Evolutionary conservation across 1,139 yeast genomes (phyloP), one percentile per base, ranked within the genome.

Genomic region (Hanseniaspora gamundiae): DNA sequence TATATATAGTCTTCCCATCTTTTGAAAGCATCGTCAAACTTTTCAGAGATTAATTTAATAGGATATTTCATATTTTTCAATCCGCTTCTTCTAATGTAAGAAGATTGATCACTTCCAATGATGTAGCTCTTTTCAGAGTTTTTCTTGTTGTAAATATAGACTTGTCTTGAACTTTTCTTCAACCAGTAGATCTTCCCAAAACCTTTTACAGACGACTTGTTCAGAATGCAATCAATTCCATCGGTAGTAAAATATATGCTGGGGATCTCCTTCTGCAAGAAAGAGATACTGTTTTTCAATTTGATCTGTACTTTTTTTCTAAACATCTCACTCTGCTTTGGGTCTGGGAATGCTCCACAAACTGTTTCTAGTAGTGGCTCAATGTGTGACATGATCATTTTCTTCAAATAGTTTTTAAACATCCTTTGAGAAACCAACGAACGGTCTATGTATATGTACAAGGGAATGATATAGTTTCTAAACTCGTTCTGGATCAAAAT

Each of bases 111-210:
- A 20, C 47, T 19, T 21, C 46, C 50, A 14, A 49, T 49, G 27
- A 51, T 47, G 35, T 52, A 53, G 29, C 56, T 57, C 39, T 45
- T 52, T n/a, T 51, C 48, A 4, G 47, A 43, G 31, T 52, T 55
- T 41, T 48, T 33, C 36, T 19, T 55, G 17, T 57, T 57, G 49
- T 53, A 48, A 39, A 59, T 49, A 1, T 48, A 44, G 28, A 45
- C 46, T 11, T 40, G 45, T 42, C 61, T 52, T 39, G 51, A 56
- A 4, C 49, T 47, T 5, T 49, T 50, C 35, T 54, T 56, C 27
- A 59, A 43, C 62, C 64, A 58, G 42, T 53, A 49, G 31, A 59
- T 47, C 43, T 62, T 55, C 27, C 51, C 53, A 42, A 58, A 59
- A 3, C 57, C 55, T 13, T 53, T 51, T 2, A 59, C 53, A 9